A percentile compares a stretch with the other conserved stretches of the same genome.
These are phyloP conservation scores for Tulasnella sp. DNA, from an alignment of 768 basidiomycete genomes.

Conservation along the genomic window DNA sequence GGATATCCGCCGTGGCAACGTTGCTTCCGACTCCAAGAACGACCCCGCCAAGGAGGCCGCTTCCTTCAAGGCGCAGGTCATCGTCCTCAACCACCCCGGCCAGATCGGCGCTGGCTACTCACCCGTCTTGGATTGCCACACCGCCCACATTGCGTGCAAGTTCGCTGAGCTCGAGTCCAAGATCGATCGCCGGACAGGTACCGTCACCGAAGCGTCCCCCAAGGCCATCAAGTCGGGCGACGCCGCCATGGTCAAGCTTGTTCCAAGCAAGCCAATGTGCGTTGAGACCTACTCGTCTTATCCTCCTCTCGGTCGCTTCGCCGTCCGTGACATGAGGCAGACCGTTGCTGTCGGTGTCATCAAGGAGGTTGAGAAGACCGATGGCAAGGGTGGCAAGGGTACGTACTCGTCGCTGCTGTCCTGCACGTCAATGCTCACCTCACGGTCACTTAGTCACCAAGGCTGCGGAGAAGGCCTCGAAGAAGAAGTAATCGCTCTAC, in stretches of 20 bases:
- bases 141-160: constrained; percentile 99
- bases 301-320: constrained; percentile 98
- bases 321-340: constrained; percentile 99
- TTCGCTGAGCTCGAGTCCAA: constrained; percentile 98
- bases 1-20: constrained; percentile 99
- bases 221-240: constrained; percentile 99
- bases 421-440: background rate
- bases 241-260: constrained; percentile 95
- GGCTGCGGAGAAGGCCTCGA: constrained; percentile 81
- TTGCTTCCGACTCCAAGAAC: constrained; percentile 99
- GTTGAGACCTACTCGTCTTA: constrained; percentile 92
- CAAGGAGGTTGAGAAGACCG: constrained; percentile 93
- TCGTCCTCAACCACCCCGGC: constrained; percentile 99
- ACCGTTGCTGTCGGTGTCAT: constrained; percentile 98
- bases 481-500: constrained; percentile 22
- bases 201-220: constrained; percentile 72
- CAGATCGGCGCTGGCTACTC: constrained; percentile 99
- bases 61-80: constrained; percentile 99
- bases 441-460: constrained; percentile 51
- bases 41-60: constrained; percentile 99
- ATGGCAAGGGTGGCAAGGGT: constrained; percentile 81
- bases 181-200: constrained; percentile 98
- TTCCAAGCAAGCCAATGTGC: constrained; percentile 94
- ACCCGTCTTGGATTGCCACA: constrained; percentile 99
- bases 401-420: constrained; percentile 22